These are phyloP conservation scores for Leishmania turanica DNA, from an alignment of 208 protist species.

Conservation along the genomic window DNA sequence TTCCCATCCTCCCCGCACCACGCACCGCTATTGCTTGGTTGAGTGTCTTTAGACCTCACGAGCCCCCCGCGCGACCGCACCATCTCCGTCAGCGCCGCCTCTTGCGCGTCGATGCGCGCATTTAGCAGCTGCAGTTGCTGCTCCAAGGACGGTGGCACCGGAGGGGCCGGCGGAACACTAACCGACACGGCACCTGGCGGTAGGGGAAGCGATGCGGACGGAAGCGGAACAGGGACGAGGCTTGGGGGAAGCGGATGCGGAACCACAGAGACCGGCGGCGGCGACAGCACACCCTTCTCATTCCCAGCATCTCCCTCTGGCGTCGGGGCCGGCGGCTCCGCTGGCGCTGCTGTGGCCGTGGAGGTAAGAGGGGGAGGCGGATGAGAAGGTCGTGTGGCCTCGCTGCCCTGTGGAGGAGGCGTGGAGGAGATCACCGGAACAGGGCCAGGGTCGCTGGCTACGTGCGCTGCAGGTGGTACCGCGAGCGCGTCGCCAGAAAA, in stretches of 20 bases:
- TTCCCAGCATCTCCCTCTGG: background rate
- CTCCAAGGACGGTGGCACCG: constrained; percentile 5
- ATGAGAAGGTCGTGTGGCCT: background rate
- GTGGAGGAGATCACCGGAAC: background rate
- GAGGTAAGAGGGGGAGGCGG: background rate
- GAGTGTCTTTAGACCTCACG: background rate
- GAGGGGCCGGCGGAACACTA: constrained; percentile 1
- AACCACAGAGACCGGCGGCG: background rate
- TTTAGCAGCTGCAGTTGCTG: constrained; percentile 26
- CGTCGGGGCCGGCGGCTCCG: background rate
- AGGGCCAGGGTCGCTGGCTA: background rate
- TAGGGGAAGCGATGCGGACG: background rate
- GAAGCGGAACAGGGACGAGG: background rate
- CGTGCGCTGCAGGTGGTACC: background rate
- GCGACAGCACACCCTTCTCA: background rate
- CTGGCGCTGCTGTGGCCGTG: background rate
- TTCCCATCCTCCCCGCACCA: background rate
- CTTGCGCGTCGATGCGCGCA: constrained; percentile 31
- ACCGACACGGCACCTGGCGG: constrained; percentile 6
- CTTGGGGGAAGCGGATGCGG: constrained; percentile 6
- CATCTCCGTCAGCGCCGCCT: constrained; percentile 21
- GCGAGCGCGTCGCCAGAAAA: background rate
- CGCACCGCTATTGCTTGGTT: too few species aligned
- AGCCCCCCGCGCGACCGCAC: constrained; percentile 4
- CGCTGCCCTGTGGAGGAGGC: background rate